phyloP scores from a whole-genome alignment of 495 filamentous ascomycete species.

The Podospora comata region DNA sequence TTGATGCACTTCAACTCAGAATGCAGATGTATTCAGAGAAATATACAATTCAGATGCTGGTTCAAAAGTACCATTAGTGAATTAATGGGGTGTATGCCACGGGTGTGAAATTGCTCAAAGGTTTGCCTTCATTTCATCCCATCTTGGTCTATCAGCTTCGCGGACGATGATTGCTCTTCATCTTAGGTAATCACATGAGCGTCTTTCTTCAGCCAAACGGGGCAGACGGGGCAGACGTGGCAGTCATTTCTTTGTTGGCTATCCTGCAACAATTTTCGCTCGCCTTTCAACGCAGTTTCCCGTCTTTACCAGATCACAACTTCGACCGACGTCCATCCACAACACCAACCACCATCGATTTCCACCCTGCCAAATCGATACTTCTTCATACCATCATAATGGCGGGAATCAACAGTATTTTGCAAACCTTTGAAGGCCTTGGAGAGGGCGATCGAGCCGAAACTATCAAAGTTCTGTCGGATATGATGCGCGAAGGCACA shows the following conservation, averaged over 20 bases:
- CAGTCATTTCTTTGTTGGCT: background rate
- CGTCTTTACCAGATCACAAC: background rate
- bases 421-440: constrained; percentile 13
- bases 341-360: background rate
- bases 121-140: background rate
- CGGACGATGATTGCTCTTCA: background rate
- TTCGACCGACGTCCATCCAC: background rate
- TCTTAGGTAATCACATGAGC: background rate
- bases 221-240: too few relatives aligned
- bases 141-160: background rate
- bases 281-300: background rate
- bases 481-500: constrained; percentile 12
- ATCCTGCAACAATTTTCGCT: background rate
- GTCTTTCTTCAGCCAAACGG: background rate
- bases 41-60: background rate
- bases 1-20: background rate
- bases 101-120: background rate
- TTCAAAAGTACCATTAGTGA: background rate
- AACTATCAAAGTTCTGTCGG: constrained; percentile 15
- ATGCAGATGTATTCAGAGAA: background rate
- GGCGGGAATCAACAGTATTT: constrained; percentile 12
- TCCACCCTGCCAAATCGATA: background rate
- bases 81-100: background rate
- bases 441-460: constrained; percentile 12
- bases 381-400: background rate